phyloP scores from a whole-genome alignment of 306 rosid genomes.

The Quercus mongolica region DNA sequence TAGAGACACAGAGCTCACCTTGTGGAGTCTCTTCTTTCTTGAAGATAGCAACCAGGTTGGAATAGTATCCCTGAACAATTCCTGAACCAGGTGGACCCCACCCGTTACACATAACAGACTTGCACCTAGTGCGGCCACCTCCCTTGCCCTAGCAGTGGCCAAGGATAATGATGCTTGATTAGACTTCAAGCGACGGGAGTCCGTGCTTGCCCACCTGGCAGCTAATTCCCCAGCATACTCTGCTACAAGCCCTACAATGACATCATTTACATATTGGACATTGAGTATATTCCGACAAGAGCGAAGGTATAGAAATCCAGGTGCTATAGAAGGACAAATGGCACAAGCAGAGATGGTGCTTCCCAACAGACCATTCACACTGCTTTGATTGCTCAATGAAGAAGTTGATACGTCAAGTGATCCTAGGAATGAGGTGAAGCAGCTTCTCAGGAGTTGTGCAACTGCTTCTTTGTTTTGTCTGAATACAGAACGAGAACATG shows the following conservation, averaged over 20 bases:
- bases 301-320: conserved; percentile 72
- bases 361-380: conserved; percentile 71
- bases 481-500: conserved; percentile 66
- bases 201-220: conserved; percentile 26
- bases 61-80: conserved; percentile 58
- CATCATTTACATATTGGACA: conserved; percentile 39
- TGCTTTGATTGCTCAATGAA: conserved; percentile 38
- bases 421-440: conserved; percentile 70
- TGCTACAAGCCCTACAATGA: conserved; percentile 53
- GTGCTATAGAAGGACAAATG: conserved; percentile 46
- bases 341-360: conserved; percentile 33
- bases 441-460: conserved; percentile 70
- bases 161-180: conserved; percentile 45
- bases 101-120: conserved; percentile 56
- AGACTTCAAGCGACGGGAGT: conserved; percentile 38
- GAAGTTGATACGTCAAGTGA: conserved; percentile 26
- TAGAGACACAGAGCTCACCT: conserved; percentile 25
- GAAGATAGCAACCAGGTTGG: conserved; percentile 68
- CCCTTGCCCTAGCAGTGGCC: conserved; percentile 52
- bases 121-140: conserved; percentile 67
- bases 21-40: conserved; percentile 30
- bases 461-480: conserved; percentile 56
- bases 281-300: conserved; percentile 53
- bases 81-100: conserved; percentile 61
- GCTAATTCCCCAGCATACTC: conserved; percentile 43